A percentile compares a stretch with the other conserved stretches of the same genome.
Evolutionary conservation across 73 alveolate species (phyloP).

Genomic region (Paramecium tetraurelia): DNA sequence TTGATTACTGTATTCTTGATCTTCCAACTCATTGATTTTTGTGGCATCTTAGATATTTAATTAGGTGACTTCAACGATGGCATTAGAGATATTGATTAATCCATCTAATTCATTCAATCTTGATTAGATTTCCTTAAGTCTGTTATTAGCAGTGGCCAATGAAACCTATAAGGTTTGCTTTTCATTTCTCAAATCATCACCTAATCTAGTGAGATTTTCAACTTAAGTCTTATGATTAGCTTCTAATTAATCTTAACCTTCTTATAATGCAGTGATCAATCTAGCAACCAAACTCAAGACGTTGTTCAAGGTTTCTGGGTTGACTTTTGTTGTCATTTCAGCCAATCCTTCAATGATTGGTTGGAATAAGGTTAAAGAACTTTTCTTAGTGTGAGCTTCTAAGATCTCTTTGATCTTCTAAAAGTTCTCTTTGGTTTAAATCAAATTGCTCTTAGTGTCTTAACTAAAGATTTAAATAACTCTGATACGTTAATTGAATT

Average conservation of each 20-base stretch:
- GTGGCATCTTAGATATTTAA: not conserved
- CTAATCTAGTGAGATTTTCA: slow-evolving; percentile 10
- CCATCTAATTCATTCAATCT: slow-evolving; percentile 34
- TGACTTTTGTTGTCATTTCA: slow-evolving; percentile 11
- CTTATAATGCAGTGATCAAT: not conserved
- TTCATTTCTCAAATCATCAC: slow-evolving; percentile 6
- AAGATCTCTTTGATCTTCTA: not conserved
- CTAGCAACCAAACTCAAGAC: slow-evolving; percentile 11
- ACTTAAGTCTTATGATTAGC: slow-evolving; percentile 3
- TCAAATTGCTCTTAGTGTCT: not conserved
- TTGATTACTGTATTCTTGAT: not conserved
- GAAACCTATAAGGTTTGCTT: not conserved
- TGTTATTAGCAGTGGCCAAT: slow-evolving; percentile 22
- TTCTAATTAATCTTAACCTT: slow-evolving; percentile 30
- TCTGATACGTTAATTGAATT: not conserved
- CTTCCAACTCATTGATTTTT: not conserved
- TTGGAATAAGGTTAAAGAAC: not conserved
- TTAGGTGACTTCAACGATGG: slow-evolving; percentile 8
- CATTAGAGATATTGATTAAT: slow-evolving; percentile 1
- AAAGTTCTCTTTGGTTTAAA: slow-evolving; percentile 12
- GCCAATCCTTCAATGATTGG: slow-evolving; percentile 33
- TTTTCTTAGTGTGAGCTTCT: not conserved
- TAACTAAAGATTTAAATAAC: not conserved
- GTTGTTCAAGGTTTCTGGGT: slow-evolving; percentile 11
- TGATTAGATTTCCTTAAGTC: not conserved